phyloP scores from a whole-genome alignment of 2,329 filamentous ascomycete genomes.

The Lachnellula suecica region DNA sequence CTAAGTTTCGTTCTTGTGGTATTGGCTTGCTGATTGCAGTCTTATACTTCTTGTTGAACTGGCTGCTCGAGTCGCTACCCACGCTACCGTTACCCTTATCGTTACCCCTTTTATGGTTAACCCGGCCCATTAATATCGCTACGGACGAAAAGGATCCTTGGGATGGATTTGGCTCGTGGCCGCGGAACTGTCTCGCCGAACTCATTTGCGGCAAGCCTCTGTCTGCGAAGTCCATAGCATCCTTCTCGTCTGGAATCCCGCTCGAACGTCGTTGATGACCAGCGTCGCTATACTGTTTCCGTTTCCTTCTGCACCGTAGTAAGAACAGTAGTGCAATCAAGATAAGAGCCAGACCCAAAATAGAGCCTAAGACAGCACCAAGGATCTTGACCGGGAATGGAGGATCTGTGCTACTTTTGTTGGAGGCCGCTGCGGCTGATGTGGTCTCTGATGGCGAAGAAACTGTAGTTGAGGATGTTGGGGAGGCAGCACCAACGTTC shows the following conservation, averaged over 20 bases:
- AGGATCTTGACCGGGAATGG: constrained; percentile 61
- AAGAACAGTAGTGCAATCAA: constrained; percentile 61
- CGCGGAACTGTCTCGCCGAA: constrained; percentile 36
- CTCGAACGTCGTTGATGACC: constrained; percentile 45
- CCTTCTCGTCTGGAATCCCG: constrained; percentile 57
- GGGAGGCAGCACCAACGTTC: constrained; percentile 21
- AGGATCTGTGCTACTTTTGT: constrained; percentile 34
- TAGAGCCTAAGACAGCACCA: constrained; percentile 78
- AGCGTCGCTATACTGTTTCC: constrained; percentile 49
- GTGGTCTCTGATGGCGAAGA: constrained; percentile 24
- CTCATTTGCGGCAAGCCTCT: constrained; percentile 38
- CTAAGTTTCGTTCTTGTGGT: constrained; percentile 38
- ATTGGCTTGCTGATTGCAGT: constrained; percentile 61
- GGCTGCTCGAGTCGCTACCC: constrained; percentile 54
- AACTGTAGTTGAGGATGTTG: constrained; percentile 11
- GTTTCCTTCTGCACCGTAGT: constrained; percentile 59
- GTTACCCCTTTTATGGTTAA: constrained; percentile 45
- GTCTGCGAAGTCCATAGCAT: constrained; percentile 48
- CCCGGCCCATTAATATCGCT: constrained; percentile 65
- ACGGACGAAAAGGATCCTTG: constrained; percentile 61
- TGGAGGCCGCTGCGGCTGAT: constrained; percentile 29
- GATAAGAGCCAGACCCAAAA: constrained; percentile 64
- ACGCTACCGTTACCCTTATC: constrained; percentile 54
- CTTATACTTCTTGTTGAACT: constrained; percentile 64
- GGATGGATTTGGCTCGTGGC: constrained; percentile 53